phyloP scores from a whole-genome alignment of 345 rosid genomes.

The Citrus mangshanensis region DNA sequence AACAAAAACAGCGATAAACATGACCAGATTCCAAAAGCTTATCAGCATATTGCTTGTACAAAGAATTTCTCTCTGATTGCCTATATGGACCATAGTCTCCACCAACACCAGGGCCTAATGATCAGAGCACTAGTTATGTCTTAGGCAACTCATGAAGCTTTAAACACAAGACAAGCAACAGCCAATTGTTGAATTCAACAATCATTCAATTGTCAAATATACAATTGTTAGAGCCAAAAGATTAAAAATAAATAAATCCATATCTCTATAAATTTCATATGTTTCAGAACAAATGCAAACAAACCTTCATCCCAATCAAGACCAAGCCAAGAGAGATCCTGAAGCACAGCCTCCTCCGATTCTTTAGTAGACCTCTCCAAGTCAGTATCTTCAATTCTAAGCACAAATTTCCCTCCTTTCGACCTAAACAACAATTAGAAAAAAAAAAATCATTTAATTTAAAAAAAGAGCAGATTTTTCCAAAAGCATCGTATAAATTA shows the following conservation, averaged over 20 bases:
- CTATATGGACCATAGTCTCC: constrained; percentile 88
- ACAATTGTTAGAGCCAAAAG: background rate
- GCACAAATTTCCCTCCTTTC: constrained; percentile 82
- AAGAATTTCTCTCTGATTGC: constrained; percentile 87
- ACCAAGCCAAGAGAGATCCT: constrained; percentile 88
- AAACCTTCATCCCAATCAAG: constrained; percentile 95
- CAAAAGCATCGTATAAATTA: background rate
- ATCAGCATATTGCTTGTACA: constrained; percentile 70
- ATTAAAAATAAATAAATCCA: background rate
- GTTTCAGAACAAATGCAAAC: background rate
- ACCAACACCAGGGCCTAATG: constrained; percentile 68
- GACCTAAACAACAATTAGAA: constrained; percentile 44
- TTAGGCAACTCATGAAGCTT: background rate
- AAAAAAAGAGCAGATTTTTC: background rate
- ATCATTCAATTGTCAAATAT: background rate
- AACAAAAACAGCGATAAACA: constrained; percentile 89
- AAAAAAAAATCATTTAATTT: background rate
- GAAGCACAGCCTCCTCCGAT: constrained; percentile 91
- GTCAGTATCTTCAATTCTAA: constrained; percentile 94
- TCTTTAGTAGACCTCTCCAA: constrained; percentile 87
- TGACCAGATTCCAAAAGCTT: constrained; percentile 83
- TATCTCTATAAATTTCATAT: background rate
- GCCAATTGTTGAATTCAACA: background rate
- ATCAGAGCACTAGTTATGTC: background rate
- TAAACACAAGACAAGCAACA: background rate